A percentile compares a stretch with the other conserved stretches of the same genome.
These are phyloP conservation scores for Glarea lozoyensis DNA, from an alignment of 495 filamentous ascomycete genomes.

Conservation along the genomic window DNA sequence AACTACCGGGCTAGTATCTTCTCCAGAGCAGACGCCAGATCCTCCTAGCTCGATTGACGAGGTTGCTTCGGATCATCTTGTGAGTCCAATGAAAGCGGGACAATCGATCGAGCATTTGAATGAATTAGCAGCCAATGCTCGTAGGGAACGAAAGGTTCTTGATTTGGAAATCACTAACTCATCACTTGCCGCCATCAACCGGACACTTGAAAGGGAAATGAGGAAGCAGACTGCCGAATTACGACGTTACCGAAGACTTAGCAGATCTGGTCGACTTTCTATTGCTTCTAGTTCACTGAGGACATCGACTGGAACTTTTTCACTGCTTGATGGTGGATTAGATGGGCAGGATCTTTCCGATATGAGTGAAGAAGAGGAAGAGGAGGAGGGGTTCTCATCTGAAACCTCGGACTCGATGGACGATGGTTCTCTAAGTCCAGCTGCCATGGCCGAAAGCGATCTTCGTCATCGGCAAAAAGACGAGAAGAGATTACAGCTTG, in stretches of 20 bases:
- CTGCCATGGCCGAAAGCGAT: conserved; percentile 33
- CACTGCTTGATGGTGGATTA: conserved; percentile 14
- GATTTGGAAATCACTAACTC: conserved; percentile 98
- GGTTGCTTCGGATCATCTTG: conserved; percentile 25
- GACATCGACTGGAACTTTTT: conserved; percentile 7
- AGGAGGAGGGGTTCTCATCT: conserved; percentile 27
- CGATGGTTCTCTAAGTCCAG: conserved; percentile 36
- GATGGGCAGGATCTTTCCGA: conserved; percentile 33
- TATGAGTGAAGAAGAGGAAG: conserved; percentile 39
- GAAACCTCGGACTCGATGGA: conserved; percentile 27
- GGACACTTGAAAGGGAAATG: conserved; percentile 82
- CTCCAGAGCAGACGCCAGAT: conserved; percentile 34
- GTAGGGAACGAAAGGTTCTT: conserved; percentile 87
- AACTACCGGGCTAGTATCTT: conserved; percentile 21
- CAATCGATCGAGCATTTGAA: conserved; percentile 44
- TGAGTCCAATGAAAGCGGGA: conserved; percentile 42
- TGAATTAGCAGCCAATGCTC: conserved; percentile 69
- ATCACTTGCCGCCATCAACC: conserved; percentile 92
- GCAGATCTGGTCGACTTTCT: conserved; percentile 65
- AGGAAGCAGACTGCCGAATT: conserved; percentile 86
- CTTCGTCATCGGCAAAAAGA: conserved; percentile 48
- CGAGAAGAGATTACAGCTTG: conserved; percentile 67
- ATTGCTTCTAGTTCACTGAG: conserved; percentile 24
- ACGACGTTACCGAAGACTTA: conserved; percentile 71
- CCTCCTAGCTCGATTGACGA: conserved; percentile 20